Conservation (phyloP, 805 yeast species). For the Ogataea paraovalis region DNA sequence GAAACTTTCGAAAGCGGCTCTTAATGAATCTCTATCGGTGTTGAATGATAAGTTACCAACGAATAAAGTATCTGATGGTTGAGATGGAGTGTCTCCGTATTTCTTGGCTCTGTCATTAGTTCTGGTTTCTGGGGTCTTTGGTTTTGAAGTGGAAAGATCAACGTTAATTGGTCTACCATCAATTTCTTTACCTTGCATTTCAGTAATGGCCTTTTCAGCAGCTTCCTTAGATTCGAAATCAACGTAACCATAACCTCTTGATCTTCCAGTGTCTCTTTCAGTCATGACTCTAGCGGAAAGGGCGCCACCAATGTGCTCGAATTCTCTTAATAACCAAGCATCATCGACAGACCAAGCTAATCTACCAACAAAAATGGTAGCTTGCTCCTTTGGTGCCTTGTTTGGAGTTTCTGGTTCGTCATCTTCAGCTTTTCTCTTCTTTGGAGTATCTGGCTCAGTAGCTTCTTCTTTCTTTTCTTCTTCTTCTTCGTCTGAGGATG, state of each 20-base stretch:
- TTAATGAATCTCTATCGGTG: constrained; percentile 75
- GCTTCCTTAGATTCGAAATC: constrained; percentile 74
- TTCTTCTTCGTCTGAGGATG: constrained; percentile 13
- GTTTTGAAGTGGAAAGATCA: constrained; percentile 86
- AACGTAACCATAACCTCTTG: constrained; percentile 97
- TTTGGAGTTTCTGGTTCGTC: constrained; percentile 38
- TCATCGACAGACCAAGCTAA: constrained; percentile 97
- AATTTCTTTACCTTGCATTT: constrained; percentile 88
- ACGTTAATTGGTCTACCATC: constrained; percentile 96
- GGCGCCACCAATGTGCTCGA: constrained; percentile 79
- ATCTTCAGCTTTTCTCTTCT: constrained; percentile 42
- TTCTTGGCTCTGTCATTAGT: constrained; percentile 75
- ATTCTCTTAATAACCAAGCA: constrained; percentile 86
- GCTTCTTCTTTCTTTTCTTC: constrained; percentile 3
- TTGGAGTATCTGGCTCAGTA: constrained; percentile 21
- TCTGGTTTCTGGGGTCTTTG: constrained; percentile 49
- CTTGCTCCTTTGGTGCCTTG: constrained; percentile 66
- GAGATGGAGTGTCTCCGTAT: constrained; percentile 86
- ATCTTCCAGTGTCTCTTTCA: constrained; percentile 80
- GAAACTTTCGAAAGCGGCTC: constrained; percentile 65
- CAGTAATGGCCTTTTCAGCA: constrained; percentile 83
- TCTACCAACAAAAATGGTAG: constrained; percentile 94
- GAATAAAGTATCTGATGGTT: constrained; percentile 94
- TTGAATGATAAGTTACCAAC: constrained; percentile 94
- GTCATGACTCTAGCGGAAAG: constrained; percentile 85